phyloP scores from a whole-genome alignment of 441 rosid genomes.

The Geranium incanum region DNA sequence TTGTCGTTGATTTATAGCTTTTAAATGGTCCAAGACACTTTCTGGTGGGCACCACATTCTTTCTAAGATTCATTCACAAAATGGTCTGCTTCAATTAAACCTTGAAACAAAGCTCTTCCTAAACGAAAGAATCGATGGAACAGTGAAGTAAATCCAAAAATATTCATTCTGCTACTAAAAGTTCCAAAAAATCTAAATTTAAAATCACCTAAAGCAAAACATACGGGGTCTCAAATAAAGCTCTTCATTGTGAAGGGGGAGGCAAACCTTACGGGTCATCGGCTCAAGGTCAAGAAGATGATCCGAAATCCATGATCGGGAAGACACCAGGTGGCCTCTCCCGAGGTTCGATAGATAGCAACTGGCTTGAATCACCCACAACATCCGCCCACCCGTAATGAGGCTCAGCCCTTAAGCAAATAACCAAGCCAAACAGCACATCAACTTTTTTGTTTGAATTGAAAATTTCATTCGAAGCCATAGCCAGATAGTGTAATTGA shows the following conservation, averaged over 20 bases:
- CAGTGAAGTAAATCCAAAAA: constrained; percentile 4
- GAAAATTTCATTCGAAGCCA: neutral
- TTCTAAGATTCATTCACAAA: neutral
- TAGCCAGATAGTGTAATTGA: neutral
- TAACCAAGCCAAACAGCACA: neutral
- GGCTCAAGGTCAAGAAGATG: constrained; percentile 38
- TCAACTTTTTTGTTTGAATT: neutral
- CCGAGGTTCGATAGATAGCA: constrained; percentile 63
- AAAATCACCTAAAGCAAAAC: constrained; percentile 21
- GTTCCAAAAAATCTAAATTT: constrained; percentile 21
- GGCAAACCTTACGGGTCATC: constrained; percentile 38
- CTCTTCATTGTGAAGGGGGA: constrained; percentile 21
- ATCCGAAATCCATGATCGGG: constrained; percentile 60
- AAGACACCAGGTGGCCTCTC: constrained; percentile 80
- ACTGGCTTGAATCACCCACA: constrained; percentile 77
- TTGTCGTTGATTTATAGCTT: too few relatives aligned
- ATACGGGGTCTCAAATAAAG: constrained; percentile 9
- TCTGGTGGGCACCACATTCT: neutral
- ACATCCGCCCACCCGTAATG: constrained; percentile 96
- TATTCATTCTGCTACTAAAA: constrained; percentile 7
- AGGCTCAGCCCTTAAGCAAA: constrained; percentile 68
- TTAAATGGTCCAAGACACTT: too few relatives aligned
- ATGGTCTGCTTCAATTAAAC: neutral
- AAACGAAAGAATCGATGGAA: constrained; percentile 42
- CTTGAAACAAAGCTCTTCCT: neutral